Percentiles rank a stretch among this genome's conserved stretches.
Evolutionary conservation across 202 grass and related monocot genomes (phyloP).

Genomic region (Schoenoplectus tabernaemontani): DNA sequence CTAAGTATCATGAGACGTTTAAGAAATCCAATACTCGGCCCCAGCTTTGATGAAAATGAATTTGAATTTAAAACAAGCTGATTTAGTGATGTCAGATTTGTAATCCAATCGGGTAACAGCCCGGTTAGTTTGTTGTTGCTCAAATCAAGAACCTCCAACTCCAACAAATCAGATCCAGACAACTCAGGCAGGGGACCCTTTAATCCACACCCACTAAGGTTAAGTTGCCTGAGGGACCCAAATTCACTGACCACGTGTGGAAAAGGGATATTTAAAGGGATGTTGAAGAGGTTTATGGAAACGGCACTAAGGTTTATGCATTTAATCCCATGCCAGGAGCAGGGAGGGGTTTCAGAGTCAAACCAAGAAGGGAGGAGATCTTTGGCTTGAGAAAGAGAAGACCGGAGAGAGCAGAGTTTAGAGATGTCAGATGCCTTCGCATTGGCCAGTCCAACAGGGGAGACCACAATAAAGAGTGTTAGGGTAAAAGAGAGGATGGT

Average conservation of each 20-base stretch:
- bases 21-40: conserved; percentile 43
- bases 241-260: conserved; percentile 52
- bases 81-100: conserved; percentile 43
- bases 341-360: conserved; percentile 61
- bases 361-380: conserved; percentile 66
- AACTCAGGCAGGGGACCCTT: conserved; percentile 50
- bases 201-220: conserved; percentile 72
- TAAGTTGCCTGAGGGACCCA: conserved; percentile 43
- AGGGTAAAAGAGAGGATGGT: conserved; percentile 35
- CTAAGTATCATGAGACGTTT: conserved; percentile 49
- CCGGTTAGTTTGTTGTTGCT: conserved; percentile 63
- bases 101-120: conserved; percentile 43
- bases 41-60: conserved; percentile 46
- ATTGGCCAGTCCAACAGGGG: conserved; percentile 18
- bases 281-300: conserved; percentile 61
- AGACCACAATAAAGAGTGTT: conserved; percentile 23
- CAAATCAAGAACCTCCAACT: conserved; percentile 57
- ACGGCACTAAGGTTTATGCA: conserved; percentile 38
- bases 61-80: conserved; percentile 59
- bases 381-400: conserved; percentile 41
- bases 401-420: conserved; percentile 47
- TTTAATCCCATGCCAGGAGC: conserved; percentile 65
- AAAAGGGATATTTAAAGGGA: conserved; percentile 46
- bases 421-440: conserved; percentile 36
- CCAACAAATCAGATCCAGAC: conserved; percentile 35